These are phyloP conservation scores for Metschnikowia gelsemii DNA, from an alignment of 805 yeast species.

Conservation along the genomic window DNA sequence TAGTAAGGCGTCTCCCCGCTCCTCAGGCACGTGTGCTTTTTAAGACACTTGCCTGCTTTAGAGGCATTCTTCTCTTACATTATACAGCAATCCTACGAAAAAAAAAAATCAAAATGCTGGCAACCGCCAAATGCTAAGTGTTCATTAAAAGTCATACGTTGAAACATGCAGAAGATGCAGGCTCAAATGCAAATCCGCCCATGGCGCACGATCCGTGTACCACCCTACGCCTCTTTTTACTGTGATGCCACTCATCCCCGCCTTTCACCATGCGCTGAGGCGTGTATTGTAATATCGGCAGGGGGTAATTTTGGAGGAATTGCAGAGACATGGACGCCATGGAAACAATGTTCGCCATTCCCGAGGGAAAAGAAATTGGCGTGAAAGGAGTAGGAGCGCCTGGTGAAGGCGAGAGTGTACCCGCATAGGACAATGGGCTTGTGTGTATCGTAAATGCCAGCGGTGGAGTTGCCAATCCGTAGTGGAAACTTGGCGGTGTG, in stretches of 20 bases:
- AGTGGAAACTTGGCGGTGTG: not conserved
- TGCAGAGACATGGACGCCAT: slow-evolving; percentile 2
- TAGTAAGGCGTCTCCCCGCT: too few species aligned
- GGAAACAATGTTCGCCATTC: not conserved
- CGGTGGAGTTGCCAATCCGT: slow-evolving; percentile 16
- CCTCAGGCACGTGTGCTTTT: too few species aligned
- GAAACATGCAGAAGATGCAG: slow-evolving; percentile 4
- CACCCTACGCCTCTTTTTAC: slow-evolving; percentile 3
- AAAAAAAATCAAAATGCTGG: slow-evolving; percentile 3
- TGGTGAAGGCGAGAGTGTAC: slow-evolving; percentile 10
- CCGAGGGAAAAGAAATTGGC: slow-evolving; percentile 10
- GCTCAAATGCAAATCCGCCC: slow-evolving; percentile 12
- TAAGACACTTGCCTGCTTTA: too few species aligned
- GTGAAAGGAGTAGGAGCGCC: slow-evolving; percentile 16
- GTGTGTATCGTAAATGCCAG: slow-evolving; percentile 11
- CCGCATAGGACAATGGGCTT: slow-evolving; percentile 12
- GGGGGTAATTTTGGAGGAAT: slow-evolving; percentile 11
- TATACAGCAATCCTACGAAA: too few species aligned
- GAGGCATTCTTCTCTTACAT: too few species aligned
- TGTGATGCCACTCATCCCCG: not conserved
- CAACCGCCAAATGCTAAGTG: slow-evolving; percentile 10
- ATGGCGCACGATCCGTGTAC: slow-evolving; percentile 5
- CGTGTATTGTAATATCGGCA: slow-evolving; percentile 8
- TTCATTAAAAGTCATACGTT: slow-evolving; percentile 13
- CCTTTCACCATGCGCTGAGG: slow-evolving; percentile 3